A percentile compares a stretch with the other conserved stretches of the same genome.
Conservation (phyloP, 305 asterid species). For the Fraxinus ornus region DNA sequence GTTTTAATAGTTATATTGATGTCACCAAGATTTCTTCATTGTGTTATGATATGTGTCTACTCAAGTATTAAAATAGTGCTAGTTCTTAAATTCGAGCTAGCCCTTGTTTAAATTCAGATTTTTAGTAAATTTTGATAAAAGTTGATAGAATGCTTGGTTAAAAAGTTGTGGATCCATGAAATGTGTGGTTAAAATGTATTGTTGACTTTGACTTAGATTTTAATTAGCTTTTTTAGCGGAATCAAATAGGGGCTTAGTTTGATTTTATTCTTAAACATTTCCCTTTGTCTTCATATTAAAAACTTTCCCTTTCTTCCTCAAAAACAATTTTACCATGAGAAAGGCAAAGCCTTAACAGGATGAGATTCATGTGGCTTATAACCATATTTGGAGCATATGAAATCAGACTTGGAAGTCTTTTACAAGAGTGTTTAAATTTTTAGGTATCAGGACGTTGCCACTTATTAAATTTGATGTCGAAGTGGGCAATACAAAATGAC, state of each 20-base stretch:
- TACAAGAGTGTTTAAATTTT: background rate
- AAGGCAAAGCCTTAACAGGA: background rate
- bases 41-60: constrained; percentile 1
- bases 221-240: background rate
- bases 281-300: background rate
- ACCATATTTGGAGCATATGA: background rate
- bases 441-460: background rate
- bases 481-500: constrained; percentile 4
- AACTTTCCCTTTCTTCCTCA: background rate
- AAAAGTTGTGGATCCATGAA: background rate
- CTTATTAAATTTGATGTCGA: background rate
- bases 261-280: background rate
- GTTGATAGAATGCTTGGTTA: background rate
- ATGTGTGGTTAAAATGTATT: background rate
- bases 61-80: background rate
- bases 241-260: background rate
- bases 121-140: background rate
- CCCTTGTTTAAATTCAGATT: background rate
- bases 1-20: background rate
- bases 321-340: background rate
- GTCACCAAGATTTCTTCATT: background rate
- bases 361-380: background rate
- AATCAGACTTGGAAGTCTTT: background rate
- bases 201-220: background rate
- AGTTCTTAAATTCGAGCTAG: background rate